Percentiles rank a stretch among this genome's conserved stretches.
Conservation (phyloP, 2,329 filamentous ascomycete genomes). For the Metarhizium brunneum region DNA sequence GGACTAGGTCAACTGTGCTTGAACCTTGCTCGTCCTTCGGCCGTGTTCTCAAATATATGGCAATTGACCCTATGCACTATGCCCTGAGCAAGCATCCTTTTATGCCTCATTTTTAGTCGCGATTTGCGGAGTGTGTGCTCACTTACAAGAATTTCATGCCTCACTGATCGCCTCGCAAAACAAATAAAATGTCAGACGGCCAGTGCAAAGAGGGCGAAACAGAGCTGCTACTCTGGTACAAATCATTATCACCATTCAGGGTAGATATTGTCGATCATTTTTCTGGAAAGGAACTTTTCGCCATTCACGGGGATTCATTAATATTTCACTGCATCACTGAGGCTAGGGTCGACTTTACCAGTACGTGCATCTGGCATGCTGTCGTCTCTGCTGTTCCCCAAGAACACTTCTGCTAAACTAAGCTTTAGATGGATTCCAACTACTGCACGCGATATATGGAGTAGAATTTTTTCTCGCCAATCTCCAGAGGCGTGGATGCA, state of each 20-base stretch:
- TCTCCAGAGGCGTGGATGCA: constrained; percentile 54
- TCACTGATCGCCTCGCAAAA: no score
- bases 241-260: not conserved
- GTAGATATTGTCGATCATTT: constrained; percentile 68
- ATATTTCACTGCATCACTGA: constrained; percentile 55
- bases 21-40: no score
- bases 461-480: constrained; percentile 57
- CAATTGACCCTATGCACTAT: no score
- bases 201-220: no score
- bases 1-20: no score
- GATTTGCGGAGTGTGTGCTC: no score
- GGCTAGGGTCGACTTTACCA: constrained; percentile 51
- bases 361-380: constrained; percentile 18
- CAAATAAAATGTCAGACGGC: no score
- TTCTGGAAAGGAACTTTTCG: constrained; percentile 62
- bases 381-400: not conserved
- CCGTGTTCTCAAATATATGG: no score
- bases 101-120: no score
- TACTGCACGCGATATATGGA: constrained; percentile 61
- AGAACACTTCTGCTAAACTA: not conserved
- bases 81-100: no score
- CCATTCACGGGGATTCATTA: constrained; percentile 66
- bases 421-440: constrained; percentile 50
- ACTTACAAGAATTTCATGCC: no score
- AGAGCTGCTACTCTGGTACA: constrained; percentile 6